Evolutionary conservation across 345 rosid species (phyloP), one percentile per base, ranked within the genome.

Genomic region (Lepidium didymum): DNA sequence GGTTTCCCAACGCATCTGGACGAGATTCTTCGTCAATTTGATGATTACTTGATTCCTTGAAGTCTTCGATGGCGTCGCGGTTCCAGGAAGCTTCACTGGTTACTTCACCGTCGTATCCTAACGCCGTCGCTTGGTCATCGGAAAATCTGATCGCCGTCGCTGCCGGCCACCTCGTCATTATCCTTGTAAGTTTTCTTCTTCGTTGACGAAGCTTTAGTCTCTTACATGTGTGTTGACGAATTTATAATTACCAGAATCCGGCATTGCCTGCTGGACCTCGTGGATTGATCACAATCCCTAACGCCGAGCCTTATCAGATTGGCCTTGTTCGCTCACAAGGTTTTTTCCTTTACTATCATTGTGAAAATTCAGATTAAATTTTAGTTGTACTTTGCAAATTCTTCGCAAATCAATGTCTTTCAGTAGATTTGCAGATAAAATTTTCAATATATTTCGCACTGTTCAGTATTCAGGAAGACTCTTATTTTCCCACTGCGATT

Each of bases 71-170:
- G 99, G 86, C 85, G 16, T 86, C 88, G 7, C 81, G 91, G 54
- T 94, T 94, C 81, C 99, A 89, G 73, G 96, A 89, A 40, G 87
- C 84, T 19, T 72, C 83, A 14, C 83, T 94, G 33, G 96, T 81
- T 75, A 86, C 86, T 40, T 82, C 91, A 1, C 95, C 99, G 2
- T 84, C 76, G 10, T 85, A 77, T 75, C 96, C 99, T 5, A 85
- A 84, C 76, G 83, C 96, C 79, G 70, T 94, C 35, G 89, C 85
- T 59, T 94, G 99, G 99, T 94, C 96, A n/a, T 85, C 87, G 10
- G 97, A 91, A 62, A 94, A 91, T 82, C 75, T 94, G 7, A 81
- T 94, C 34, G 99, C 96, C 41, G 90, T 91, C 45, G 97, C 96
- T 4, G 81, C 87, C 34, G 97, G 88, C 60, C 90, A 83, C 78